Base-by-base conservation (phyloP, 768 basidiomycete genomes). In the Kwoniella sp. region DNA sequence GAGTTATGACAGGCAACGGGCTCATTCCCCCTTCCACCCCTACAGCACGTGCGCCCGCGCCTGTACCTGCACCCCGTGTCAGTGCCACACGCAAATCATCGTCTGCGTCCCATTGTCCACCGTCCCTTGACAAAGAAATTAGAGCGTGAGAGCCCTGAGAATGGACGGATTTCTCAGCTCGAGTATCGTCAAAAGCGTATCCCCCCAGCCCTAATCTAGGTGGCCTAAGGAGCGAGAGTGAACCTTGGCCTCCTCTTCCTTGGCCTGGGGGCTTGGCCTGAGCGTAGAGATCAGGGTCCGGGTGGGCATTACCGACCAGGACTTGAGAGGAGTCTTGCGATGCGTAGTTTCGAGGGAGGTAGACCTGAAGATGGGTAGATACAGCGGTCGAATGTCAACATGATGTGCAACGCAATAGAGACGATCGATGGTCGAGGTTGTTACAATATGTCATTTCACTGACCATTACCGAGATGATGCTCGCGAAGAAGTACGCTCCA, bases 81-180 rank as follows among this genome's bases (percentile, higher is more conserved):
- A 58, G 12, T 13, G 57, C 57, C 26, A 61, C n/a, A 9, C 52
- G 21, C 60, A 68, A 22, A 56, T 75, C 69, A 55, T 70, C 68
- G 6, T 56, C 54, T n/a, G 64, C 67, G 37, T 73, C 73, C 68
- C 68, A 72, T 51, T 75, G 73, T 10, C 68, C 73, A 24, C 73
- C 70, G 65, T 75, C 70, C 12, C 73, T 49, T 12, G 72, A 60
- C 4, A 72, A 59, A 1, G 73, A 68, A 64, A 72, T 72, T 55
- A 75, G 58, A 2, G 60, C 62, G 52, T 62, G 58, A 30, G 40
- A 44, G 3, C 40, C 40, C 17, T 44, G 40, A 10, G 40, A 44
- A 19, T 44, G 8, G 40, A 24, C 17, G 4, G 40, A 44, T 19
- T 44, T 19, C 17, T 37, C 21, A 29, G n/a, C n/a, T n/a, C n/a